These are phyloP conservation scores for Leonotis leonurus DNA, from an alignment of 257 asterid genomes.

Conservation along the genomic window DNA sequence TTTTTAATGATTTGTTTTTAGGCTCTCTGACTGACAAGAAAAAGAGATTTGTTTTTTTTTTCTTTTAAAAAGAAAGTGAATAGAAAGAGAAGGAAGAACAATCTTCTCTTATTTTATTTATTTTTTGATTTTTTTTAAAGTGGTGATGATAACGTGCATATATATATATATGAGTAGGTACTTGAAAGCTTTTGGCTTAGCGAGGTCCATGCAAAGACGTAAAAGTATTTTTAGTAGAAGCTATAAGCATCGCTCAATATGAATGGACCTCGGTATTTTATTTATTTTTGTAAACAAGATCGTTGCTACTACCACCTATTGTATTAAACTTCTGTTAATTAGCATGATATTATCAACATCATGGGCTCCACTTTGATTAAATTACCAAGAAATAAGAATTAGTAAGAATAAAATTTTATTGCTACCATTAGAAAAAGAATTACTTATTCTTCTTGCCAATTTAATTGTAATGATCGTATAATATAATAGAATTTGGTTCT, in stretches of 20 bases:
- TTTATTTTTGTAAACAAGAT: not conserved
- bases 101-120: not conserved
- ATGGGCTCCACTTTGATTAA: not conserved
- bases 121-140: not conserved
- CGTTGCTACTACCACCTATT: not conserved
- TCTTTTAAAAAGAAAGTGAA: not conserved
- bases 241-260: slow-evolving; percentile 1
- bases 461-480: no score
- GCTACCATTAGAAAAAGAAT: no score
- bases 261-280: not conserved
- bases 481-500: no score
- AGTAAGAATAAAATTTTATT: no score
- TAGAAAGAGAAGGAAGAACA: not conserved
- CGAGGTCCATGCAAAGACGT: slow-evolving; percentile 28
- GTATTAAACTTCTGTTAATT: no score
- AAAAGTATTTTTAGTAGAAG: slow-evolving; percentile 9
- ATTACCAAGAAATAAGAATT: not conserved
- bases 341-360: not conserved
- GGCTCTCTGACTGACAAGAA: slow-evolving; percentile 30
- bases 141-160: not conserved
- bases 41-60: not conserved
- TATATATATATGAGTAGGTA: not conserved
- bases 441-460: no score
- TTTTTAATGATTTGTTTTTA: slow-evolving; percentile 10
- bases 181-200: slow-evolving; percentile 5